Evolutionary conservation across 192 early-diverging fungal species (phyloP).

Genomic region (Cetraspora pellucida): DNA sequence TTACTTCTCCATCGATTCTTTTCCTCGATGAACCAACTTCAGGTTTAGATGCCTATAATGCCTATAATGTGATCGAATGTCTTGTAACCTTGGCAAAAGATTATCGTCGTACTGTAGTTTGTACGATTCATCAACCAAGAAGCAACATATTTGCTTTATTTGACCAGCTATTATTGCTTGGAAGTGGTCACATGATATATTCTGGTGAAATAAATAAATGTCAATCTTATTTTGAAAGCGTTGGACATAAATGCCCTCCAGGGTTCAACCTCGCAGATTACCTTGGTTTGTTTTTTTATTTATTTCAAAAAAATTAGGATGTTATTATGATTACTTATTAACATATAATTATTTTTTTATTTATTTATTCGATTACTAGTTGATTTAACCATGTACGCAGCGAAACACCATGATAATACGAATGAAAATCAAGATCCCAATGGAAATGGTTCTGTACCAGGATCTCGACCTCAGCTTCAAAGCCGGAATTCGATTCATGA

Average conservation of each 20-base stretch:
- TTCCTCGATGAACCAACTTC: constrained; percentile 86
- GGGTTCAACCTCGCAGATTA: constrained; percentile 94
- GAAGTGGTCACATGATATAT: constrained; percentile 79
- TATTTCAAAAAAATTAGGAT: too few species aligned
- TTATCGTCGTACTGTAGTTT: constrained; percentile 76
- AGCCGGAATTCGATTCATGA: constrained; percentile 27
- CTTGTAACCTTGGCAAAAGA: constrained; percentile 69
- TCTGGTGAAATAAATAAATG: constrained; percentile 71
- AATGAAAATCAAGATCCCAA: background rate
- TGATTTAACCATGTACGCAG: constrained; percentile 69
- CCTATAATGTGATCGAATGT: constrained; percentile 92
- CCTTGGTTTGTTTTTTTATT: constrained; percentile 72
- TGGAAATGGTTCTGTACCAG: background rate
- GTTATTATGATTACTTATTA: too few species aligned
- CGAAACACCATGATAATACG: constrained; percentile 4
- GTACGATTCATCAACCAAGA: constrained; percentile 95
- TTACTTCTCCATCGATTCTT: constrained; percentile 88
- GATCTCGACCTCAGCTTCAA: background rate
- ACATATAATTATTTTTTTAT: background rate
- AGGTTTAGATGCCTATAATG: constrained; percentile 90
- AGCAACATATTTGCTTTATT: constrained; percentile 90
- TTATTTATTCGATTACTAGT: constrained; percentile 34
- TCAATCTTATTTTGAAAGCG: constrained; percentile 70
- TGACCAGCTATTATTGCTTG: constrained; percentile 85
- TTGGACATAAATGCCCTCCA: constrained; percentile 82